These are phyloP conservation scores for Saccharomyces uvarum DNA, from an alignment of 1,139 yeast genomes.

Conservation along the genomic window DNA sequence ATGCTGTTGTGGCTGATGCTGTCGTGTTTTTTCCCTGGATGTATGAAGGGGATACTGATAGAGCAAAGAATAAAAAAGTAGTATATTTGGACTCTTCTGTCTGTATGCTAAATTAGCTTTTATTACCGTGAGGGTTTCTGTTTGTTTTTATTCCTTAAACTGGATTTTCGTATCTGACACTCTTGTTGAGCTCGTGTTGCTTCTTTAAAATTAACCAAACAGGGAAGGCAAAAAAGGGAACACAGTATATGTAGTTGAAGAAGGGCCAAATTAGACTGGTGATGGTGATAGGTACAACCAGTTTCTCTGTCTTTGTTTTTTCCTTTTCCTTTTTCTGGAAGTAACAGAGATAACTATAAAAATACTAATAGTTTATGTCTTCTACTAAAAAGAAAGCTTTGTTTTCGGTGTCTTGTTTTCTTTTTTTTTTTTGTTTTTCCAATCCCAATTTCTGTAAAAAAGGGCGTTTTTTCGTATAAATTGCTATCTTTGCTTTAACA, in stretches of 20 bases:
- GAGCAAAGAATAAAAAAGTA: neutral
- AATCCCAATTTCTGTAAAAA: neutral
- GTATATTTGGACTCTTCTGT: neutral
- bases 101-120: neutral
- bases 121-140: neutral
- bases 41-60: neutral
- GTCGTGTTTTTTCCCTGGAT: neutral
- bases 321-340: neutral
- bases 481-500: neutral
- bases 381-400: neutral
- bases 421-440: neutral
- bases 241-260: neutral
- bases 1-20: neutral
- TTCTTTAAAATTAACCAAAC: neutral
- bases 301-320: neutral
- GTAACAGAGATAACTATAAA: neutral
- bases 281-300: neutral
- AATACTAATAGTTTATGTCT: neutral
- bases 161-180: neutral
- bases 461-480: neutral
- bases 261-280: neutral
- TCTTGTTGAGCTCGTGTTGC: neutral
- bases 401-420: neutral
- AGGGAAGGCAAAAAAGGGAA: neutral
- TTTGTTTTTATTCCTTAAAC: neutral